A percentile compares a stretch with the other conserved stretches of the same genome.
Conservation (phyloP, 2,329 filamentous ascomycete genomes). For the Aphanoascus verrucosus region DNA sequence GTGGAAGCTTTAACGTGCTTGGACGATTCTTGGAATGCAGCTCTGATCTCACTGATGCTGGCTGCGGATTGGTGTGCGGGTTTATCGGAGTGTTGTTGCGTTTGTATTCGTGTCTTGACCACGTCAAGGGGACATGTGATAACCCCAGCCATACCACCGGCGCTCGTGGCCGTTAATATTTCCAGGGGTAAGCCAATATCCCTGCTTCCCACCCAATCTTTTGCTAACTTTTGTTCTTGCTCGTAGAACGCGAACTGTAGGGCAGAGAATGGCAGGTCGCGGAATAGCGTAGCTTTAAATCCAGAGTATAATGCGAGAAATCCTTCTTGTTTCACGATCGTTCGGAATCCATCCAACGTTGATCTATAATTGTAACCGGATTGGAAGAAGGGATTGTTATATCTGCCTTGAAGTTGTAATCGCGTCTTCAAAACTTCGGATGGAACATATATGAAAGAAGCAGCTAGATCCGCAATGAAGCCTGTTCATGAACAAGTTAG, state of each 20-base stretch:
- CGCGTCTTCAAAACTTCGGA: slow-evolving; percentile 98
- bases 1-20: slow-evolving; percentile 22
- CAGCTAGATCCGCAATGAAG: slow-evolving; percentile 85
- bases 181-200: slow-evolving; percentile 81
- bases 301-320: slow-evolving; percentile 81
- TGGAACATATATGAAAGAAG: slow-evolving; percentile 87
- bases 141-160: slow-evolving; percentile 84
- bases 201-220: slow-evolving; percentile 62
- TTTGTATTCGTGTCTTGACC: slow-evolving; percentile 93
- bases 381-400: slow-evolving; percentile 87
- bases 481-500: slow-evolving; percentile 34
- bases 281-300: slow-evolving; percentile 91
- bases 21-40: slow-evolving; percentile 11
- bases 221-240: slow-evolving; percentile 75
- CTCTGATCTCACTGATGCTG: slow-evolving; percentile 15
- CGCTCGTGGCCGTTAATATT: slow-evolving; percentile 76
- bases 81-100: slow-evolving; percentile 59
- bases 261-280: slow-evolving; percentile 90
- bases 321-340: slow-evolving; percentile 74
- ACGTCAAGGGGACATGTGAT: slow-evolving; percentile 95
- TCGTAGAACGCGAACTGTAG: slow-evolving; percentile 98
- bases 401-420: slow-evolving; percentile 82
- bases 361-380: slow-evolving; percentile 94
- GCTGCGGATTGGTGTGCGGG: slow-evolving; percentile 13
- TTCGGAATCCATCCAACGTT: slow-evolving; percentile 71